phyloP scores from a whole-genome alignment of 345 rosid genomes.

The Sonneratia alba region DNA sequence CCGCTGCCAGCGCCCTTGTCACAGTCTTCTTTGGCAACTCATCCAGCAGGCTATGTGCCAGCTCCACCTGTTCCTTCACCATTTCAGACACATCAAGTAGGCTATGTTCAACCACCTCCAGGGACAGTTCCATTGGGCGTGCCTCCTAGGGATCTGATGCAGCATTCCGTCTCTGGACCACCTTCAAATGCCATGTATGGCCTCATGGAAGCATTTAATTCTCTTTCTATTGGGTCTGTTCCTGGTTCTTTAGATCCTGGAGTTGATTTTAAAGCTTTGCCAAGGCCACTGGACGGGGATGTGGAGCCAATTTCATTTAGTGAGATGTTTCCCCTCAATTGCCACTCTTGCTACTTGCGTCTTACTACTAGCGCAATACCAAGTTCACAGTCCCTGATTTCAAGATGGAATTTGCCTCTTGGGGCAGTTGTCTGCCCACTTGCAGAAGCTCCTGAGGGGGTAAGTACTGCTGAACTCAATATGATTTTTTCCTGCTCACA shows the following conservation, averaged over 20 bases:
- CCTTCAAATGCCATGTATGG: constrained; percentile 59
- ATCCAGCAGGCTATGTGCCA: constrained; percentile 41
- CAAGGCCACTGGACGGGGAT: constrained; percentile 93
- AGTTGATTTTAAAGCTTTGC: constrained; percentile 63
- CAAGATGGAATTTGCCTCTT: constrained; percentile 98
- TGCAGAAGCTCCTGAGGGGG: constrained; percentile 92
- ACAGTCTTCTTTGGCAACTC: constrained; percentile 41
- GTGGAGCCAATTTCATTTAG: constrained; percentile 62
- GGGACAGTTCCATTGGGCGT: constrained; percentile 27
- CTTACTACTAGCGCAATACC: constrained; percentile 87
- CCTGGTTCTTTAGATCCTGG: constrained; percentile 82
- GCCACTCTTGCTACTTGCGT: constrained; percentile 72
- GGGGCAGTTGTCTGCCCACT: constrained; percentile 99
- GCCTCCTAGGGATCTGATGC: constrained; percentile 45
- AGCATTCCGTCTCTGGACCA: constrained; percentile 48
- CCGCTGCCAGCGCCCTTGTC: constrained; percentile 37
- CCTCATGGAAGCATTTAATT: constrained; percentile 78
- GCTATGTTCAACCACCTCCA: constrained; percentile 36
- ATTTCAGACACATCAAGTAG: constrained; percentile 45
- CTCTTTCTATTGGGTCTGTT: constrained; percentile 58
- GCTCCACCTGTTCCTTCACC: constrained; percentile 33
- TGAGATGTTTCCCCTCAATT: constrained; percentile 66
- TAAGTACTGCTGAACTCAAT: constrained; percentile 26
- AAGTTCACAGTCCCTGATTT: constrained; percentile 73
- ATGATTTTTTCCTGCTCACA: constrained; percentile 1